Conservation (phyloP, 2,329 filamentous ascomycete species). For the Cladosporium phlei region DNA sequence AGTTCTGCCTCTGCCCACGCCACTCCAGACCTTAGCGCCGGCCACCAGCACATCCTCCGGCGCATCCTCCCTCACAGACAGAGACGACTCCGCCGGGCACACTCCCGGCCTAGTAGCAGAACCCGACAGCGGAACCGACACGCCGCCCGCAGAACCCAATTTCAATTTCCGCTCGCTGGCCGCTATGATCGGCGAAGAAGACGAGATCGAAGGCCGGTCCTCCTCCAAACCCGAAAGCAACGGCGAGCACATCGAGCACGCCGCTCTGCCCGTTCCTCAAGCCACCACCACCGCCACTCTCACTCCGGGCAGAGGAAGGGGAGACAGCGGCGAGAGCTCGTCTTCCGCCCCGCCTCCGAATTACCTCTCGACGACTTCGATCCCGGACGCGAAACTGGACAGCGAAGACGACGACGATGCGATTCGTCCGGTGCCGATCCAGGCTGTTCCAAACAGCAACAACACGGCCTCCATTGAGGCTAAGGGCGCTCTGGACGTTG, state of each 20-base stretch:
- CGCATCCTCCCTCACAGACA: conserved; percentile 63
- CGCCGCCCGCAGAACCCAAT: conserved; percentile 73
- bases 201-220: conserved; percentile 27
- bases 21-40: conserved; percentile 55
- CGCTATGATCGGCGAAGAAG: conserved; percentile 70
- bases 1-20: conserved; percentile 42
- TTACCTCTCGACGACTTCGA: not conserved
- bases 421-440: conserved; percentile 19
- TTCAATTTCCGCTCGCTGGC: conserved; percentile 84
- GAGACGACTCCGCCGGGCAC: conserved; percentile 46
- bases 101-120: conserved; percentile 36
- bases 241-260: conserved; percentile 40
- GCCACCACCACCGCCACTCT: no score
- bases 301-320: conserved; percentile 19
- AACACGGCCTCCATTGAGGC: conserved; percentile 11
- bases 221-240: conserved; percentile 16
- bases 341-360: not conserved
- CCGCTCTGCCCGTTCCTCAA: not conserved
- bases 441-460: conserved; percentile 8
- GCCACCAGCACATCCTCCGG: conserved; percentile 77
- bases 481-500: conserved; percentile 23
- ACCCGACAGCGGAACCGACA: conserved; percentile 53
- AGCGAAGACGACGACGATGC: conserved; percentile 17
- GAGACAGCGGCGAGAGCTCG: conserved; percentile 26
- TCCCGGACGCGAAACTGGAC: conserved; percentile 13